Base-by-base conservation (phyloP, 805 yeast species). In the Cyberlindnera maritima region DNA sequence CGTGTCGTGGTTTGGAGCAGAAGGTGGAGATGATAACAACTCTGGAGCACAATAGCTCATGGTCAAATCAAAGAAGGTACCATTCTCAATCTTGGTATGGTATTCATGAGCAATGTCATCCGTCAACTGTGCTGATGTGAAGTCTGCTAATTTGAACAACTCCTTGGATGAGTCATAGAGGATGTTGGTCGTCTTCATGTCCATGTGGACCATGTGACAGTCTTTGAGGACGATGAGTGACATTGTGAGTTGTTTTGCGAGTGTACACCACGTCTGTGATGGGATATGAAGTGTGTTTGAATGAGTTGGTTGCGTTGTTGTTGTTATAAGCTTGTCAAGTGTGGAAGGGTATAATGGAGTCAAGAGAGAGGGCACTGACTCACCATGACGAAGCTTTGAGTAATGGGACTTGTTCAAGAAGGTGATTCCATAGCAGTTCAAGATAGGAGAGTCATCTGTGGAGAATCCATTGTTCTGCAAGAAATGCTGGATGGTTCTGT, bases 21-120 rank as follows among this genome's bases (percentile, higher is more conserved):
- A 18, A 18, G 52, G 54, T 12, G 58, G 58, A 36, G 61, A 43
- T 14, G 53, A 34, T 11, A 75, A 45, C 17, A 77, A 53, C 46
- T 74, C 78, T 1, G 81, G 81, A 1, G 81, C 75, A 10, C 75
- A 63, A 57, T 69, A 77, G 35, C 68, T 72, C 21, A 74, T 60
- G 1, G 80, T 63, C 3, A 55, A 9, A 19, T 56, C 60, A 31
- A 50, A 50, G 54, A 64, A 61, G 58, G 64, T 3, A 60, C 68
- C 51, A 54, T 53, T 33, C 50, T 60, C 12, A 34, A 52, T 12
- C 52, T 37, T 39, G n/a, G 41, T n/a, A 39, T 47, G 17, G 40
- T 50, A 49, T 25, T 59, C 48, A 7, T 37, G 28, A 4, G 29
- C 26, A 13, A 56, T 32, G 47, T 58, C 67, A 21, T 54, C 53